Evolutionary conservation across 2,329 filamentous ascomycete genomes (phyloP).

Genomic region (Raffaelea deltoideospora): DNA sequence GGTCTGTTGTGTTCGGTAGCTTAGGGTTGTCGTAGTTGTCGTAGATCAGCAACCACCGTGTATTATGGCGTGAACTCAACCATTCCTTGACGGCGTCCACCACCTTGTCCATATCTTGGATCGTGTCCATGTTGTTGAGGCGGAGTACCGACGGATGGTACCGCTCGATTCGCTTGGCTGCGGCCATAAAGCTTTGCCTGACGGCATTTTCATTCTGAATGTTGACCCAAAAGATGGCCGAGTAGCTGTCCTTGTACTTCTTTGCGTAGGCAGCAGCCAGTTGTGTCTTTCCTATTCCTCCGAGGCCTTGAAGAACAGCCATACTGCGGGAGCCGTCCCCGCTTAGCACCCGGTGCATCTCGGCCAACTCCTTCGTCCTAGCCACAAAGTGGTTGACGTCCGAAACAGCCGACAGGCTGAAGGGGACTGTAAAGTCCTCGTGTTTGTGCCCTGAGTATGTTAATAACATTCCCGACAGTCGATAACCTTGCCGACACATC

Average conservation of each 20-base stretch:
- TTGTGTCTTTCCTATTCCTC: slow-evolving; percentile 1
- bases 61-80: slow-evolving; percentile 17
- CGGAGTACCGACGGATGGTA: slow-evolving; percentile 12
- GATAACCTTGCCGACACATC: no score
- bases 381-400: background rate
- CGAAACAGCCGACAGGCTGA: background rate
- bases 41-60: slow-evolving; percentile 23
- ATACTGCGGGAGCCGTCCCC: background rate
- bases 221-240: slow-evolving; percentile 27
- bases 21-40: slow-evolving; percentile 26
- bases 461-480: no score
- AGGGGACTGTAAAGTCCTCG: background rate
- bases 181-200: slow-evolving; percentile 17
- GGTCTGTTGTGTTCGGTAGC: slow-evolving; percentile 8
- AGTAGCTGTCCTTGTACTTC: slow-evolving; percentile 18
- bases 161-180: slow-evolving; percentile 15
- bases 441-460: no score
- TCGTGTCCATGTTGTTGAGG: no score
- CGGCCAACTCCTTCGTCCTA: background rate
- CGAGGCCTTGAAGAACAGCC: background rate
- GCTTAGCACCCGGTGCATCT: background rate
- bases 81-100: slow-evolving; percentile 19
- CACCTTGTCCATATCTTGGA: slow-evolving; percentile 5
- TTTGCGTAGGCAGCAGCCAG: background rate
- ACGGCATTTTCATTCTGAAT: slow-evolving; percentile 20